Base-by-base conservation (phyloP, 495 filamentous ascomycete species). In the Hypoxylon subgilvum region DNA sequence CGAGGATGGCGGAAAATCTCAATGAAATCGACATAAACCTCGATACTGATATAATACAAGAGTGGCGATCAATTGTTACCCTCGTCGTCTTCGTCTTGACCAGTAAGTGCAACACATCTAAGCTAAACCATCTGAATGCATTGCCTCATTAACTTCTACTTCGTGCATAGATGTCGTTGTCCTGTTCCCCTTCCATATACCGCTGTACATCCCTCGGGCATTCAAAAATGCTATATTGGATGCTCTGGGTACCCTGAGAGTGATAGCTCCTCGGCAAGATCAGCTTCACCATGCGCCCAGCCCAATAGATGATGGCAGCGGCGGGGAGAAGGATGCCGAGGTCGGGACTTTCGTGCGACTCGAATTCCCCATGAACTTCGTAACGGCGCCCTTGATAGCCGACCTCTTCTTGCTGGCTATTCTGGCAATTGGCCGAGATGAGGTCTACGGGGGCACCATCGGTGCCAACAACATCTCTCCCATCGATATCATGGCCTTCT, bases 351-450 rank as follows among this genome's bases (percentile, higher is more conserved):
- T 78, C 30, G 76, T 82, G 7, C 67, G 72, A 56, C 52, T 84
- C 17, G 49, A 64, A 4, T 78, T 87, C 22, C 82, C 84, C n/a
- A 72, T 88, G 69, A 86, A 87, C 63, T 86, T 87, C 49, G 72
- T 87, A 3, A 88, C 86, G 0, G 84, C 82, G 0, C 86, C 86
- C 0, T 67, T 88, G 18, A 81, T 86, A 53, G 84, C 81, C 10
- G 84, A 86, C 55, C 79, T 88, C 27, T 87, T 88, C 53, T 69
- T 88, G 19, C 74, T 88, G 14, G 84, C 83, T 41, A 85, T 87
- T 34, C 36, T 72, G 38, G 84, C 85, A 23, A 88, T 88, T 64
- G 82, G 82, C 16, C 65, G 79, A 54, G 38, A 75, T 49, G 86
- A 88, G 68, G 83, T 87, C 2, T 74, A 78, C 23, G 85, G 82